Base-by-base conservation (phyloP, 441 rosid genomes). In the Arabidopsis lyrata region DNA sequence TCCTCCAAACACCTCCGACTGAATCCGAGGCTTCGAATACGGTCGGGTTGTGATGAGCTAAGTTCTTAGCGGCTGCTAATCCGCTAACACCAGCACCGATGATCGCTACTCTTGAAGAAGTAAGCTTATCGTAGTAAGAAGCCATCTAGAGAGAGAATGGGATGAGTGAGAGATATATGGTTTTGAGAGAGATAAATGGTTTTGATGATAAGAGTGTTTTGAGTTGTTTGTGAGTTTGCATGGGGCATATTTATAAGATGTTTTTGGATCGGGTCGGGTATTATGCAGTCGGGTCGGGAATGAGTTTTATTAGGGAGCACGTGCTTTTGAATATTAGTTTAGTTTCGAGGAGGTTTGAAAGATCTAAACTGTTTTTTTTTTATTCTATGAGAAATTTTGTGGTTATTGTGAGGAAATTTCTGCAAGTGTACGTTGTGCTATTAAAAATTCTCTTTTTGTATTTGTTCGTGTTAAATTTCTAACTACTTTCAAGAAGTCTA, bases 71-170 rank as follows among this genome's bases (percentile, higher is more conserved):
- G 0, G 86, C 88, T 0, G 95, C 93, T 66, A 93, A 39, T 50
- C 98, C 97, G 14, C 97, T 93, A 49, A 93, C 93, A 6, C 98
- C 97, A 11, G 89, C 95, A 13, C 97, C 97, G 2, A 92, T 80
- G 60, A 92, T 88, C 14, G 84, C 93, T 1, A 92, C 69, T 82
- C 76, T 89, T 13, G 97, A 86, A 66, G 73, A 68, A 5, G 75
- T 10, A 34, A 71, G 44, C 13, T 66, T 71, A 65, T 65, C 15
- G 44, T 70, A 69, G 47, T 57, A 48, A 9, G 53, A 38, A 39
- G 72, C 16, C 80, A 76, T 71, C 16, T 60, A 24, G 48, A 41
- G 50, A 54, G 34, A 34, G 35, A 39, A 4, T 57, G 42, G 6
- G 58, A 34, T 18, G 32, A 65, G 5, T 16, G 72, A 41, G 10